Evolutionary conservation across 352 stramenopile genomes (phyloP).

Genomic region (Bremia lactucae): DNA sequence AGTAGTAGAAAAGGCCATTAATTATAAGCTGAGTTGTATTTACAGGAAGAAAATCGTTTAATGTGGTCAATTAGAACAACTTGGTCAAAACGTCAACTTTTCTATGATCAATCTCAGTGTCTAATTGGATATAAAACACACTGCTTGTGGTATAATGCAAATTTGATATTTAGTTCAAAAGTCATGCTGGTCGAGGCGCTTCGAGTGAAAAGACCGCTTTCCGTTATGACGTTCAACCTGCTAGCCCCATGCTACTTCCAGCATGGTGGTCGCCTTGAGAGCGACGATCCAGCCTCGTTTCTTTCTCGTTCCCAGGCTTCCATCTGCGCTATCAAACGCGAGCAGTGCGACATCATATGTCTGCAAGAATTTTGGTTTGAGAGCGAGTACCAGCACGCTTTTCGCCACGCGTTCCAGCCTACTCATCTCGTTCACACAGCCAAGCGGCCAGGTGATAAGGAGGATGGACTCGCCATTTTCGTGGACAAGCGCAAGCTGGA

Average conservation of each 20-base stretch:
- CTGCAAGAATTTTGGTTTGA: constrained; percentile 84
- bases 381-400: constrained; percentile 59
- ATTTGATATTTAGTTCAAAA: constrained; percentile 7
- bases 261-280: constrained; percentile 64
- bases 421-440: constrained; percentile 64
- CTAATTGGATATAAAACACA: background rate
- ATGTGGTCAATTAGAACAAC: no score
- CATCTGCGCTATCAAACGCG: constrained; percentile 60
- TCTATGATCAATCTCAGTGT: no score
- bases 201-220: constrained; percentile 29
- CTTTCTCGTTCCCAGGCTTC: constrained; percentile 57
- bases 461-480: constrained; percentile 75
- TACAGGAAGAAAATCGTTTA: no score
- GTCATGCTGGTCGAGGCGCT: constrained; percentile 20
- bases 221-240: constrained; percentile 84
- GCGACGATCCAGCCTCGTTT: constrained; percentile 44
- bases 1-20: no score
- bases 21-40: no score
- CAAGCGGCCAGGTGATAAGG: constrained; percentile 67
- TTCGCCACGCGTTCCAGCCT: constrained; percentile 45
- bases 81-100: no score
- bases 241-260: constrained; percentile 83
- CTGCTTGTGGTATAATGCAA: background rate
- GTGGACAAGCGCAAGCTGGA: constrained; percentile 68
- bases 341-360: constrained; percentile 68